Evolutionary conservation across 1,139 yeast genomes (phyloP).

Genomic region (Suhomyces anneliseae): DNA sequence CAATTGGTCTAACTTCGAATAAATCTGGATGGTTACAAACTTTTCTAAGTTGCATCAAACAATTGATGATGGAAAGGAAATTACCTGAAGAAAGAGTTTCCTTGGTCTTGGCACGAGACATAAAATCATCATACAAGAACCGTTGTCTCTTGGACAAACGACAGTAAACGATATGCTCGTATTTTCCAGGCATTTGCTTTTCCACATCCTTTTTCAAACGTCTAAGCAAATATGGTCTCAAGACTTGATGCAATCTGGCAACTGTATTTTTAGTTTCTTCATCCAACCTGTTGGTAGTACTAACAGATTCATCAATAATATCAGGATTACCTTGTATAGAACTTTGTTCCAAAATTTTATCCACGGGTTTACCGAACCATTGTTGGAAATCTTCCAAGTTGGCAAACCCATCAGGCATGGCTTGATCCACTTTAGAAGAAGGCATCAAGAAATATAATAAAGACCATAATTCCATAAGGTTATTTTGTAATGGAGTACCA

Average conservation of each 20-base stretch:
- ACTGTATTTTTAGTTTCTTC: constrained; percentile 84
- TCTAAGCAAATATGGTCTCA: constrained; percentile 88
- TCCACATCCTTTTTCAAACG: constrained; percentile 96
- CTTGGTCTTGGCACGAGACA: constrained; percentile 94
- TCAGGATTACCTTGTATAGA: constrained; percentile 49
- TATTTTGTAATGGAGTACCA: constrained; percentile 94
- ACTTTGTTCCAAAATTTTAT: constrained; percentile 73
- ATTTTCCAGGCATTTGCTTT: constrained; percentile 97
- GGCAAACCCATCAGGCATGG: constrained; percentile 96
- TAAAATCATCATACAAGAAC: constrained; percentile 89
- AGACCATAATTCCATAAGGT: constrained; percentile 92
- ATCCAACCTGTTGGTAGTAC: constrained; percentile 40
- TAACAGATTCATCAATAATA: constrained; percentile 43
- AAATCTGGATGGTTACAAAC: constrained; percentile 98
- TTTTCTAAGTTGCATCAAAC: constrained; percentile 96
- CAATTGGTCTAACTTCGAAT: constrained; percentile 93
- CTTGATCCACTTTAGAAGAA: constrained; percentile 64
- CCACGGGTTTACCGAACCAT: constrained; percentile 98
- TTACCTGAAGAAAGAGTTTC: constrained; percentile 95
- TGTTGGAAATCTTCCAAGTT: constrained; percentile 93
- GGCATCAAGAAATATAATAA: constrained; percentile 94
- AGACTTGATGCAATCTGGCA: constrained; percentile 84
- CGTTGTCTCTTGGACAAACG: constrained; percentile 91
- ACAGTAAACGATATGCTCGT: constrained; percentile 93
- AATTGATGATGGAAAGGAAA: constrained; percentile 90